Percentiles rank a stretch among this genome's conserved stretches.
Evolutionary conservation across 1,284 basidiomycete species (phyloP).

Genomic region (Xerocomus nothofagi): DNA sequence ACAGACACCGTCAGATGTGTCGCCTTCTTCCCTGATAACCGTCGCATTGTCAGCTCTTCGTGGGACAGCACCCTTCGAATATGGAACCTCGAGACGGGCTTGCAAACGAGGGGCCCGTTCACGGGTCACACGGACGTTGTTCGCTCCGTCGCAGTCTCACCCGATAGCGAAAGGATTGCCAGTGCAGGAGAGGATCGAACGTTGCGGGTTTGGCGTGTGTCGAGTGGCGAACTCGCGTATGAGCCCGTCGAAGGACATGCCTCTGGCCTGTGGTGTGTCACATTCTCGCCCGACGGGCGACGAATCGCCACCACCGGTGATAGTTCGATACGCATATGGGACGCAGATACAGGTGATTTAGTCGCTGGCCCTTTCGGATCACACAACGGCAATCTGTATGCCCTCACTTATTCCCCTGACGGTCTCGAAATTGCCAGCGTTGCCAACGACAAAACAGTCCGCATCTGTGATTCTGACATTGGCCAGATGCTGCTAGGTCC

Average conservation of each 20-base stretch:
- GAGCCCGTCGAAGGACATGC: constrained; percentile 32
- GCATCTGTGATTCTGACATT: constrained; percentile 35
- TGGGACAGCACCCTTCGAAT: constrained; percentile 32
- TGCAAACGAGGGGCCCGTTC: constrained; percentile 17
- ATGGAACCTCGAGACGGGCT: constrained; percentile 28
- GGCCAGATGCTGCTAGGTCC: constrained; percentile 30
- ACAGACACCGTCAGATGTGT: constrained; percentile 30
- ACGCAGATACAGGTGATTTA: constrained; percentile 28
- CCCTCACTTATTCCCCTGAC: constrained; percentile 34
- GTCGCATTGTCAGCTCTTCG: constrained; percentile 31
- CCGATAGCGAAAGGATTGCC: constrained; percentile 28
- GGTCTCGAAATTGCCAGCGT: constrained; percentile 35
- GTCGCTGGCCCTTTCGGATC: constrained; percentile 32
- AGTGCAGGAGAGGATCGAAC: constrained; percentile 33
- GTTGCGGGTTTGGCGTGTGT: constrained; percentile 31
- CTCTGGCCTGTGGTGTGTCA: constrained; percentile 33
- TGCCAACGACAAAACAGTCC: constrained; percentile 31
- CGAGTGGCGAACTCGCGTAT: constrained; percentile 24
- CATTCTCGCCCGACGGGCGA: constrained; percentile 34
- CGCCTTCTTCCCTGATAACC: constrained; percentile 34
- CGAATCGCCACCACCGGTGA: constrained; percentile 36
- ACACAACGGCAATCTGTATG: constrained; percentile 34
- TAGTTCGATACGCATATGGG: constrained; percentile 36
- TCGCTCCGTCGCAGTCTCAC: constrained; percentile 33
- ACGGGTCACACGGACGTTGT: constrained; percentile 33